Percentiles rank a stretch among this genome's conserved stretches.
Evolutionary conservation across 371 early-diverging fungal species (phyloP).

Genomic region (Mucor lusitanicus): DNA sequence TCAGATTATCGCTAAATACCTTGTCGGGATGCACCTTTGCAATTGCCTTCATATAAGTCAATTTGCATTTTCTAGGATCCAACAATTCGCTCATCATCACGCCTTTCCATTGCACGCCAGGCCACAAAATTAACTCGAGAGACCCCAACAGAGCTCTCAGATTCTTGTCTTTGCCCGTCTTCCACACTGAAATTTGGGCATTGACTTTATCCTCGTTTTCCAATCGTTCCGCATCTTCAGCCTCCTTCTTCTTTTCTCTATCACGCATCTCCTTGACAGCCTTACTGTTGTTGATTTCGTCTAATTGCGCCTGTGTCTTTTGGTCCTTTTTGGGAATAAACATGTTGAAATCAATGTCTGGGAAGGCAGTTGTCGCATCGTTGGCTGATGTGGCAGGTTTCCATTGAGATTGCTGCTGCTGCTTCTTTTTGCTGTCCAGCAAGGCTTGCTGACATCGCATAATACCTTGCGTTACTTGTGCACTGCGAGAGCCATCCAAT

Average conservation of each 20-base stretch:
- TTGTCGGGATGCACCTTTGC: conserved; percentile 96
- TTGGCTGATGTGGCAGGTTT: conserved; percentile 3
- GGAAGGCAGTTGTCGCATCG: conserved; percentile 10
- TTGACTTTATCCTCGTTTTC: conserved; percentile 82
- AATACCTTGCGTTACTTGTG: conserved; percentile 51
- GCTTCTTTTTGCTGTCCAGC: conserved; percentile 9
- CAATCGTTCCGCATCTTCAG: conserved; percentile 79
- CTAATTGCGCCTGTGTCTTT: conserved; percentile 8
- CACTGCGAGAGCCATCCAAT: conserved; percentile 44
- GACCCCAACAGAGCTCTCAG: conserved; percentile 86
- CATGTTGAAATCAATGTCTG: conserved; percentile 26
- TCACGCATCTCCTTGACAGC: conserved; percentile 74
- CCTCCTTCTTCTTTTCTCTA: conserved; percentile 67
- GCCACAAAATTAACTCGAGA: conserved; percentile 81
- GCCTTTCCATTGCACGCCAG: conserved; percentile 71
- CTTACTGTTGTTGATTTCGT: conserved; percentile 47
- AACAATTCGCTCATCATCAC: conserved; percentile 85
- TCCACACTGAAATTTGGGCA: conserved; percentile 70
- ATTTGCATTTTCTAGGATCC: conserved; percentile 84
- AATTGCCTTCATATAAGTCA: conserved; percentile 91
- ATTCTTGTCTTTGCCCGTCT: conserved; percentile 85
- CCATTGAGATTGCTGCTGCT: conserved; percentile 4
- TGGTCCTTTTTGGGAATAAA: conserved; percentile 9
- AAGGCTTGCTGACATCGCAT: conserved; percentile 39
- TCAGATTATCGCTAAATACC: conserved; percentile 42